Evolutionary conservation across 768 basidiomycete species (phyloP), one percentile per base, ranked within the genome.

Genomic region (Boletus insuetus): DNA sequence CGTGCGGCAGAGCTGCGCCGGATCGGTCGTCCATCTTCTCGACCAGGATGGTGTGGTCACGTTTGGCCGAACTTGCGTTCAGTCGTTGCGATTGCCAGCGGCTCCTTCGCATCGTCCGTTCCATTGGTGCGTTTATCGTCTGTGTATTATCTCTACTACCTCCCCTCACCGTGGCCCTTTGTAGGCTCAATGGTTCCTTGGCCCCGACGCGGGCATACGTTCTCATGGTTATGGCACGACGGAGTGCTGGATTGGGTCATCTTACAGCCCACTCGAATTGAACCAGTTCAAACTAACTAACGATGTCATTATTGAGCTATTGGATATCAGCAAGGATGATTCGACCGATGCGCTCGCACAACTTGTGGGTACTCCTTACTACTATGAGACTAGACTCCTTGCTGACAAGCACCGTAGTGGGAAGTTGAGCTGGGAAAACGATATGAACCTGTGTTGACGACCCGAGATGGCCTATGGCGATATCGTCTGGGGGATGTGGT

Each of bases 401-500:
- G 16, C 45, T 48, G 52, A 65, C n/a, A 19, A 26, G 26, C 2
- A 46, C 45, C 10, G 14, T n/a, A 67, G 65, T 64, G 58, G 64
- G 58, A 58, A 9, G 46, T 55, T 16, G 42, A 58, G 29, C 2
- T 26, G 17, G 55, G 61, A 13, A 54, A 17, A 41, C 46, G 8
- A 10, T 65, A 67, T 20, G 63, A 66, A 24, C 4, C 48, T 17
- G 53, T 66, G 29, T 13, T 62, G 4, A 66, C 64, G 2, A 61
- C 62, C 3, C 22, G 9, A 8, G 42, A 61, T 2, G 62, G 65
- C 4, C 17, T 66, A 24, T 66, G 65, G 64, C 56, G 65, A 2
- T 64, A 67, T 52, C 53, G 59, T 20, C 54, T 67, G 3, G 56
- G 59, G 0, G 65, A 65, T 17, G 43, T 65, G n/a, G 41, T 67